Evolutionary conservation across 495 filamentous ascomycete genomes (phyloP).

Genomic region (Collariella sp.): DNA sequence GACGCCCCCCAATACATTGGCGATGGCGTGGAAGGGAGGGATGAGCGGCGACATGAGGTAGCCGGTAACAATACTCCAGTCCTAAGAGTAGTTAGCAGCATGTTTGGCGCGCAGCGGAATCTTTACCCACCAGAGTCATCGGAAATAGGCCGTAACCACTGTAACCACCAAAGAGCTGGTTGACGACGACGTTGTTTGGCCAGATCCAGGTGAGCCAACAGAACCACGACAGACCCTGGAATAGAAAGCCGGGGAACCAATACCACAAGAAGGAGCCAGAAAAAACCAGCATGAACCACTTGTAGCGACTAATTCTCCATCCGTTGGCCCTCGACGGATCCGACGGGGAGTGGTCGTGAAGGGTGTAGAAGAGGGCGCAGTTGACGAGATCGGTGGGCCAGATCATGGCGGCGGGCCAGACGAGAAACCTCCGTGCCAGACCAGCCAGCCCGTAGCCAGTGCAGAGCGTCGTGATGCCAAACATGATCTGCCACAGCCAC

Average conservation of each 20-base stretch:
- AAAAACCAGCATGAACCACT: constrained; percentile 55
- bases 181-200: constrained; percentile 55
- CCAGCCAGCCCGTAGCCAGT: constrained; percentile 67
- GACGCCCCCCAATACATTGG: constrained; percentile 50
- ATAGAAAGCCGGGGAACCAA: constrained; percentile 53
- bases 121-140: constrained; percentile 37
- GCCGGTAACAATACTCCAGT: constrained; percentile 57
- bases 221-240: constrained; percentile 50
- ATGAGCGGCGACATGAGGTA: constrained; percentile 61
- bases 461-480: constrained; percentile 62
- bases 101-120: no score
- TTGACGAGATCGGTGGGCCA: constrained; percentile 63
- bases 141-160: constrained; percentile 53
- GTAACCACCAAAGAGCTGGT: constrained; percentile 59
- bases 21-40: constrained; percentile 57
- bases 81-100: constrained; percentile 18
- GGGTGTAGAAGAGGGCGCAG: constrained; percentile 54
- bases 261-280: constrained; percentile 44
- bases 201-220: constrained; percentile 56
- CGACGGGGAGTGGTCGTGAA: constrained; percentile 54
- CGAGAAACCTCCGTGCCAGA: constrained; percentile 54
- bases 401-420: constrained; percentile 63
- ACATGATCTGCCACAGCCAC: constrained; percentile 58
- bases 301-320: constrained; percentile 57
- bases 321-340: constrained; percentile 52